Base-by-base conservation (phyloP, 306 rosid species). In the Myrica gale region DNA sequence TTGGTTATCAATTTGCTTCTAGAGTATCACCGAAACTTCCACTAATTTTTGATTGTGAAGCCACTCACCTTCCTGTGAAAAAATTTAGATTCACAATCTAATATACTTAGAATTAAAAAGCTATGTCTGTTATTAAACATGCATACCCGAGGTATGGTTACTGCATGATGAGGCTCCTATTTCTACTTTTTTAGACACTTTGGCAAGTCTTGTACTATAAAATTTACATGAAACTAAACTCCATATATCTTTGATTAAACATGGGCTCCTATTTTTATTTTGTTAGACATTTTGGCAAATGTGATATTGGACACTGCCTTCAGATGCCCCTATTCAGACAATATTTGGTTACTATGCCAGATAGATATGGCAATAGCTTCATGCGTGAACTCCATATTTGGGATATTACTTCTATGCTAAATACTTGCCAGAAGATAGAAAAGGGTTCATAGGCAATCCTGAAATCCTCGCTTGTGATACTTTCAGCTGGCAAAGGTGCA, bases 401-500 rank as follows among this genome's bases (percentile, higher is more conserved):
- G 37, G 37, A 32, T 32, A 32, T 32, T 32, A 32, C 37, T 32
- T 32, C 37, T 32, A 32, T 32, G 37, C 37, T 32, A 32, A 2
- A 32, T 48, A 48, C 13, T 48, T 48, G 13, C 52, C 7, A 13
- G 17, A 16, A 32, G 37, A 52, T 9, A 21, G 21, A 57, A 9
- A 26, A 11, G 43, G 42, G 2, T 16, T n/a, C 74, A 32, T 75
- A 82, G n/a, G 61, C 72, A 43, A 66, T 69, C 37, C 16, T 71
- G 39, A 11, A 54, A 65, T 52, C 61, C 53, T 51, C 52, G 71
- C 65, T 80, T 66, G 79, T 85, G 70, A 82, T 83, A 81, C 75
- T 82, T 52, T 83, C 91, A 96, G 99, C 83, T 96, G 84, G 99
- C 99, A 80, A 89, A 84, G 20, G 99, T 92, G 79, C 99, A 96